A percentile compares a stretch with the other conserved stretches of the same genome.
phyloP scores from a whole-genome alignment of 2,329 filamentous ascomycete species.

The Trichoderma arundinaceum region DNA sequence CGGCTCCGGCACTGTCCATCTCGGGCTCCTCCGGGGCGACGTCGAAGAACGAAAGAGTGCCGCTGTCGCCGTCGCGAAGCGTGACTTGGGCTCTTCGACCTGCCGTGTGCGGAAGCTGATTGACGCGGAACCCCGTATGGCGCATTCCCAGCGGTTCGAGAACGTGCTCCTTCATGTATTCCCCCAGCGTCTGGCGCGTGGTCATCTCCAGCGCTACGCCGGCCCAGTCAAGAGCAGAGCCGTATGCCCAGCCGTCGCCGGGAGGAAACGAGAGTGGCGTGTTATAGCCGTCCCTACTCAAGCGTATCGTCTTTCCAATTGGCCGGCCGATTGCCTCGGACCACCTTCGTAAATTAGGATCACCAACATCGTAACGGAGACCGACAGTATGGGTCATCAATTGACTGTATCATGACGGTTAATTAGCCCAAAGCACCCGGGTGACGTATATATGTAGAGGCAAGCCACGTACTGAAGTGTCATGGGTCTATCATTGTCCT shows the following conservation, averaged over 20 bases:
- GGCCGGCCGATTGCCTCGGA: conserved; percentile 44
- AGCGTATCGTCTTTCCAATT: conserved; percentile 40
- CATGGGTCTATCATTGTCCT: conserved; percentile 46
- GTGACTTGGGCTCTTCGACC: conserved; percentile 37
- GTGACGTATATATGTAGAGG: not conserved
- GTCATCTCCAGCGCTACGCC: conserved; percentile 51
- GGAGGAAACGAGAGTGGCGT: conserved; percentile 53
- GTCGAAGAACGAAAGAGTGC: not conserved
- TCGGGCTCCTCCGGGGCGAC: conserved; percentile 40
- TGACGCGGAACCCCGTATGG: conserved; percentile 48
- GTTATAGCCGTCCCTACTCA: conserved; percentile 46
- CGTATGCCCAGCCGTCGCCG: conserved; percentile 57
- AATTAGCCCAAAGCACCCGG: not conserved
- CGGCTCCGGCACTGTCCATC: conserved; percentile 52
- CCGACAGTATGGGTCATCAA: conserved; percentile 59
- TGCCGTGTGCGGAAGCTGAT: conserved; percentile 35
- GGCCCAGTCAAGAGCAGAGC: conserved; percentile 54
- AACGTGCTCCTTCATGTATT: conserved; percentile 47
- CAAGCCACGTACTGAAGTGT: conserved; percentile 45
- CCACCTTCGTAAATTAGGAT: conserved; percentile 51
- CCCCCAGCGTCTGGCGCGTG: conserved; percentile 45
- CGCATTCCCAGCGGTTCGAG: conserved; percentile 46
- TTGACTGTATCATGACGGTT: not conserved
- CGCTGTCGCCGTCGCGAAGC: conserved; percentile 34
- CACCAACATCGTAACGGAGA: conserved; percentile 50